phyloP scores from a whole-genome alignment of 805 yeast genomes.

The Ogataea angusta region DNA sequence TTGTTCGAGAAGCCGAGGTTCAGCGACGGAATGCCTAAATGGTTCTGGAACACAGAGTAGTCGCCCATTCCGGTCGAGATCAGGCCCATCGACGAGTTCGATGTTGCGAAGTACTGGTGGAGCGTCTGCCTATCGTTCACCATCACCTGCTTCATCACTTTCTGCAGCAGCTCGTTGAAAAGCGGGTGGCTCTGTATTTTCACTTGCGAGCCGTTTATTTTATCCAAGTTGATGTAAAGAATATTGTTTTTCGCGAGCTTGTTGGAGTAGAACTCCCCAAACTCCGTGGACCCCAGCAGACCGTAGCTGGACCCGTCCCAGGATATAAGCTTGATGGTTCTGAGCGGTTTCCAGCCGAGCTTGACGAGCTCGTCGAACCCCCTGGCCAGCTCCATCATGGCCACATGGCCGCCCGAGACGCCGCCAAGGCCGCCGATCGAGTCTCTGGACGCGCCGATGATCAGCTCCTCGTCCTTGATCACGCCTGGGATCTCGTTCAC shows the following conservation, averaged over 20 bases:
- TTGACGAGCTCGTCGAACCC: slow-evolving; percentile 43
- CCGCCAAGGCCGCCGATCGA: slow-evolving; percentile 49
- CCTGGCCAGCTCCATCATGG: slow-evolving; percentile 50
- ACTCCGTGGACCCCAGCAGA: slow-evolving; percentile 53
- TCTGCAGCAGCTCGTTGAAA: slow-evolving; percentile 41
- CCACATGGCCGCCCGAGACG: slow-evolving; percentile 48
- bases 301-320: slow-evolving; percentile 50
- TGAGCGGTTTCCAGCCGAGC: slow-evolving; percentile 43
- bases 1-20: slow-evolving; percentile 42
- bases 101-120: slow-evolving; percentile 44
- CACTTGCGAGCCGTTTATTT: slow-evolving; percentile 51
- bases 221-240: slow-evolving; percentile 52
- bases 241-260: slow-evolving; percentile 41
- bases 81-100: slow-evolving; percentile 36
- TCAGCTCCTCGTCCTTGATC: slow-evolving; percentile 46
- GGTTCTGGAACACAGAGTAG: slow-evolving; percentile 58
- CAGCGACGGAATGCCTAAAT: slow-evolving; percentile 64
- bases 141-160: slow-evolving; percentile 46
- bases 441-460: slow-evolving; percentile 57
- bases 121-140: slow-evolving; percentile 41
- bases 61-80: slow-evolving; percentile 51
- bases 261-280: slow-evolving; percentile 46
- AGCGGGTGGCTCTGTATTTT: slow-evolving; percentile 54
- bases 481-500: slow-evolving; percentile 56
- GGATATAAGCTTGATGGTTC: slow-evolving; percentile 38